Evolutionary conservation across 2,329 filamentous ascomycete species (phyloP), one percentile per base, ranked within the genome.

Genomic region (Xylaria multiplex): DNA sequence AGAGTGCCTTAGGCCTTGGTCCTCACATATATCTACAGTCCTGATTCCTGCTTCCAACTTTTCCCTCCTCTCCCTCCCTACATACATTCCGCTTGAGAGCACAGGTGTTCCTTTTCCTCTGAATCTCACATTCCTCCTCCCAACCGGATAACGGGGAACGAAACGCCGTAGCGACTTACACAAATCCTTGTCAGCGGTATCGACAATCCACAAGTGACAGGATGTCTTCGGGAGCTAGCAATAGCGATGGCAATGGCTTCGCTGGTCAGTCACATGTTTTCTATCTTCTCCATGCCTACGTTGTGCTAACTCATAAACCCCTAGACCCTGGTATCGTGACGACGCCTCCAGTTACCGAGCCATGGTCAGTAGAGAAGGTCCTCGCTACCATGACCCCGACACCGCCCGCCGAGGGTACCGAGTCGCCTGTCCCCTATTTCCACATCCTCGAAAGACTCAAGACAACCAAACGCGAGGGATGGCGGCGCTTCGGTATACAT

Each of bases 381-480:
- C 83, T 96, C 32, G 83, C 86, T 11, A 85, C 86, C 2, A 85
- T 96, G 53, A 82, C 86, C 1, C 78, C 83, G 32, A 84, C 85
- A 66, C 86, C 84, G n/a, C 87, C 86, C 2, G 74, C 81, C 27
- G 84, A 89, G 71, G 83, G 87, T 62, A 86, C 91, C 7, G 79
- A 83, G 66, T 96, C 93, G 0, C 94, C 95, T 0, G 78, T 98
- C 11, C 88, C 93, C 40, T 98, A 97, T 83, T 97, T 99, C 80
- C 96, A 99, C 82, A 85, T 97, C 67, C 88, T 99, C 69, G 92
- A 97, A 80, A 91, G 92, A 56, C 87, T 99, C 64, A 99, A 99
- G 86, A 97, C 94, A 7, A 97, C 92, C 68, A 96, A 97, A 80
- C 91, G 96, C 67, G 96, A 97, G 81, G 96, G 96, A 70, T 99